These are phyloP conservation scores for Verticillium isaacii DNA, from an alignment of 2,329 filamentous ascomycete genomes.

Conservation along the genomic window DNA sequence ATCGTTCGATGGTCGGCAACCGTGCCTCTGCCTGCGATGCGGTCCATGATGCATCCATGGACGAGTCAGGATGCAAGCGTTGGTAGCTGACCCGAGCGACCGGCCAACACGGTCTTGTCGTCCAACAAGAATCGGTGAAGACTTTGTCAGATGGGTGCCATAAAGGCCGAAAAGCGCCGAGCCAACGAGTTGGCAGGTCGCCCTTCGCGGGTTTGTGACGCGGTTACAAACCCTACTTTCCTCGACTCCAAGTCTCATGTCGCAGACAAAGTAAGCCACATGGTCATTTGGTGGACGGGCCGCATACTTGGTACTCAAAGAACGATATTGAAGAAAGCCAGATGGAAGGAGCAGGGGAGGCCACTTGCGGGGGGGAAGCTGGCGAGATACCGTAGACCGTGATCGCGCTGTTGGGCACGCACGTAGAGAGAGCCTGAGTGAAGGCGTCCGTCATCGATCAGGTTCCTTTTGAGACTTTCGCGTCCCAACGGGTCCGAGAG, in stretches of 20 bases:
- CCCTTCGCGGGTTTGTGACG: background rate
- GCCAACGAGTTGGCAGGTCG: background rate
- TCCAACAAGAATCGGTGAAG: background rate
- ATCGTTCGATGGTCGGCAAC: constrained; percentile 1
- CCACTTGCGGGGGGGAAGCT: background rate
- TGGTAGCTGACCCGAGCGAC: background rate
- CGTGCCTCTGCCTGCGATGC: background rate
- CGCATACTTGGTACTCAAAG: background rate
- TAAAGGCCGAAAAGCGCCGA: background rate
- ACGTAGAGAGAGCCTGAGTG: background rate
- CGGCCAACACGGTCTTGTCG: background rate
- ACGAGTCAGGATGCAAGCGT: background rate
- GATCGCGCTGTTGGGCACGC: background rate
- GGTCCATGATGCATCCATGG: background rate
- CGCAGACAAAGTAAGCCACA: too few species aligned
- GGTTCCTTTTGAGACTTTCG: background rate
- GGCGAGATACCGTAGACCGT: background rate
- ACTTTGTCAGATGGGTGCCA: background rate
- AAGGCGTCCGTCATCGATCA: background rate
- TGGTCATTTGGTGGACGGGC: background rate
- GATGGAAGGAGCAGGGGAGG: background rate
- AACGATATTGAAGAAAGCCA: background rate
- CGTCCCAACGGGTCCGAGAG: background rate
- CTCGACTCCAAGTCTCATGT: background rate
- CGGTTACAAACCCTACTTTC: background rate